These are phyloP conservation scores for Blastocystis hominis DNA, from an alignment of 352 stramenopile species.

Conservation along the genomic window DNA sequence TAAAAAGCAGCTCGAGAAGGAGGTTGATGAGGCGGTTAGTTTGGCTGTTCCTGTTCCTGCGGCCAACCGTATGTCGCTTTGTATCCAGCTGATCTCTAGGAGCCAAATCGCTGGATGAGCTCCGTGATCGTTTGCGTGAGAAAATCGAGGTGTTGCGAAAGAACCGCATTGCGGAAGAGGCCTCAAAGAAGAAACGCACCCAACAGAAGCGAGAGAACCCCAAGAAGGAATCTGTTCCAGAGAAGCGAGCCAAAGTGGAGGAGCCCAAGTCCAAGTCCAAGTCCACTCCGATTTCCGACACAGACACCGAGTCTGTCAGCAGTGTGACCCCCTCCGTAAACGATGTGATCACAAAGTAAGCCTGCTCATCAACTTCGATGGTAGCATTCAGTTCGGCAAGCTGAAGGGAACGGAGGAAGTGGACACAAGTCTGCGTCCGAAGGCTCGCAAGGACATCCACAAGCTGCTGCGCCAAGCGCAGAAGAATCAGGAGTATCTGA, in stretches of 20 bases:
- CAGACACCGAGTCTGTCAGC: background rate
- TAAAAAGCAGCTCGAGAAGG: background rate
- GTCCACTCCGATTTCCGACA: background rate
- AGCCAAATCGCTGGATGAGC: conserved; percentile 33
- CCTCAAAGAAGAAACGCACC: background rate
- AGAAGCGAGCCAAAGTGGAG: background rate
- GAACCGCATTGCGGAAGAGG: conserved; percentile 13
- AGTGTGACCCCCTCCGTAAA: background rate
- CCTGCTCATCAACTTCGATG: background rate
- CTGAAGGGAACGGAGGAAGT: conserved; percentile 10
- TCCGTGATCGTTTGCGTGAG: background rate
- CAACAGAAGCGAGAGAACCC: background rate
- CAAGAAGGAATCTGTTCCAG: background rate
- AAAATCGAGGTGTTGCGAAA: conserved; percentile 49
- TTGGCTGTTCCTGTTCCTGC: background rate
- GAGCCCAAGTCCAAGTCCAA: background rate
- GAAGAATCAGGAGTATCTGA: conserved; percentile 50
- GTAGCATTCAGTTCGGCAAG: conserved; percentile 50
- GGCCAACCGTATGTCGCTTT: background rate
- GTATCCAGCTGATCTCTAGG: background rate
- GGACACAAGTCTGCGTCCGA: conserved; percentile 20
- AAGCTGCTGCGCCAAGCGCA: conserved; percentile 45
- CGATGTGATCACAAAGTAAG: conserved; percentile 50
- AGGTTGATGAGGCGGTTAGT: background rate
- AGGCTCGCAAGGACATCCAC: conserved; percentile 51